Base-by-base conservation (phyloP, 2,329 filamentous ascomycete genomes). In the Cladosporium sp. region DNA sequence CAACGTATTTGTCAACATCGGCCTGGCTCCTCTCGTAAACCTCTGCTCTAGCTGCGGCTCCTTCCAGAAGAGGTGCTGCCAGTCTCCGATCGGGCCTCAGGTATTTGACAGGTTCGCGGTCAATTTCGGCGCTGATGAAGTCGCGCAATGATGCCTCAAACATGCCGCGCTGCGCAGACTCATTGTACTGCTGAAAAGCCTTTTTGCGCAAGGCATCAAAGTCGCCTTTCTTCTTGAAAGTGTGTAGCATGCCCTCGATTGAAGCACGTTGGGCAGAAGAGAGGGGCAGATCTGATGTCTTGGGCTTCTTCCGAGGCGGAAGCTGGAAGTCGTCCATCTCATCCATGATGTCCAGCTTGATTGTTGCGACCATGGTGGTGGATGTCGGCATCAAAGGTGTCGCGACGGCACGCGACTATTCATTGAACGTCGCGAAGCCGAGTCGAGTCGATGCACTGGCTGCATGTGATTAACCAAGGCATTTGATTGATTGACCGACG, bases 221-320 rank as follows among this genome's bases (percentile, higher is more conserved):
- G 58, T 88, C 88, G 60, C 90, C 90, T 73, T 90, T 91, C 75
- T 92, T 93, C 74, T 92, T 92, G 76, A 92, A 93, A 10, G 83
- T 87, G 68, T 90, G 86, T n/a, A 89, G 83, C 20, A 93, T 80
- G 15, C 80, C 82, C 65, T 92, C 89, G 57, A 93, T 90, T 1
- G 87, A 85, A 1, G 83, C 81, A 62, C 88, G 81, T 53, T 90
- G 89, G n/a, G 84, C 81, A 3, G 86, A 87, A 4, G 88, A 83
- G 19, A 92, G 75, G 1, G 89, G 89, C 17, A 93, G 78, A 65
- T 93, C 89, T 0, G 86, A 87, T 3, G 88, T 83, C 71, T 90
- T 90, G 70, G 87, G 83, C 66, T 84, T 88, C 65, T 80, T 81
- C 64, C 77, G 76, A 39, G 70, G 64, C 39, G 72, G 64, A 35